Evolutionary conservation across 75 land plant species (phyloP), one percentile per base, ranked within the genome.

Genomic region (Cunninghamia lanceolata): DNA sequence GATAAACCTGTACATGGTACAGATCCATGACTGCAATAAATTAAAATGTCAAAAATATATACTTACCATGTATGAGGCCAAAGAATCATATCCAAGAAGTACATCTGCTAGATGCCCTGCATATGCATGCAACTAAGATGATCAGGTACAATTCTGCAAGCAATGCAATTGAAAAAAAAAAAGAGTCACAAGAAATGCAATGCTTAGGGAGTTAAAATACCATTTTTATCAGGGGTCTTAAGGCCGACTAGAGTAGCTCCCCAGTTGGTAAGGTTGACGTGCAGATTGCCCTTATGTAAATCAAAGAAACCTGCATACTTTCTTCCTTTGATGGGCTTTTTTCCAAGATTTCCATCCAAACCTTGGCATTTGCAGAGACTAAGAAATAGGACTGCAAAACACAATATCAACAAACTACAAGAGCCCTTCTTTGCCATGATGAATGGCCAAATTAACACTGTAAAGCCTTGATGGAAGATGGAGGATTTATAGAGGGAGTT

Each of bases 221-320:
- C 90, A 30, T 53, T 43, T 11, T 90, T 38, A 84, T 89, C 90
- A 34, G 85, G 89, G 34, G 88, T 36, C 28, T 30, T 40, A 36
- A 89, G 73, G 16, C 81, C 74, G 68, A 83, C 84, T 40, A 89
- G 89, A 50, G 90, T 88, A 36, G 90, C 90, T 40, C 90, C 90
- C 90, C 90, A 89, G 85, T 89, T 87, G 9, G 89, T 89, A 52
- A 89, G 7, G 39, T 78, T 53, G 7, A 86, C 30, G 25, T 46
- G 56, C 19, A 88, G 82, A 40, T 74, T 50, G 28, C 88, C 89
- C 39, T 68, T 83, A 9, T 30, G 38, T n/a, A 83, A 50, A 45
- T 47, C 34, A 35, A 50, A 83, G 59, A 83, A 83, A 5, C 42
- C 42, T 79, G 82, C 82, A 79, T 9, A 25, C 74, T 8, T 32